phyloP scores from a whole-genome alignment of 345 rosid genomes.

The Arabidopsis thaliana region DNA sequence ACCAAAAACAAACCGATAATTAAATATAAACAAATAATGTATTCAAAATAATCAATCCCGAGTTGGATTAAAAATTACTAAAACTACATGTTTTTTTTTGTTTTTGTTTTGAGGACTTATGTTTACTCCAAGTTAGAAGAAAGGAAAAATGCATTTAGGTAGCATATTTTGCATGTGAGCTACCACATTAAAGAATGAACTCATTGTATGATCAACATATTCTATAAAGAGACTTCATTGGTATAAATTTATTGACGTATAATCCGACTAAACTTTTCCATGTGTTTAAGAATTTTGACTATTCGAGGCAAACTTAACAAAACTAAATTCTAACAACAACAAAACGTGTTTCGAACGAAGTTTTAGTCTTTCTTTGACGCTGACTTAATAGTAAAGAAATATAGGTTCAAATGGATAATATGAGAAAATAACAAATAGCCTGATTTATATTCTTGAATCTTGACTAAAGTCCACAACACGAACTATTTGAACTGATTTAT shows the following conservation, averaged over 20 bases:
- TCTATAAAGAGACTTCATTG: neutral
- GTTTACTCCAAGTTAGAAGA: neutral
- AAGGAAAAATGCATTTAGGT: neutral
- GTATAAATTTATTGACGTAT: neutral
- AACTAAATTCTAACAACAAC: neutral
- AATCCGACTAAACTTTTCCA: slow-evolving; percentile 7
- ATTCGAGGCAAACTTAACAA: neutral
- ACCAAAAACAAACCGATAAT: neutral
- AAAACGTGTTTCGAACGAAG: slow-evolving; percentile 15
- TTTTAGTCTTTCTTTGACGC: neutral
- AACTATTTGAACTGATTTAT: neutral
- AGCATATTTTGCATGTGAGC: slow-evolving; percentile 22
- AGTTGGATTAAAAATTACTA: neutral
- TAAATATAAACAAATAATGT: neutral
- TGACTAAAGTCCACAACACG: slow-evolving; percentile 7
- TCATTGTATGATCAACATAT: neutral
- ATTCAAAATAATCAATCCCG: neutral
- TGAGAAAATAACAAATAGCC: neutral
- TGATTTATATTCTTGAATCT: neutral
- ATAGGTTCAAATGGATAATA: neutral
- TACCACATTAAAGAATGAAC: neutral
- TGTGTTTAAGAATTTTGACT: neutral
- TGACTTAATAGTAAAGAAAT: slow-evolving; percentile 8
- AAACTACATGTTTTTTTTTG: neutral
- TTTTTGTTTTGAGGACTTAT: neutral